These are phyloP conservation scores for Apiotrichum sp. DNA, from an alignment of 1,284 basidiomycete species.

Conservation along the genomic window DNA sequence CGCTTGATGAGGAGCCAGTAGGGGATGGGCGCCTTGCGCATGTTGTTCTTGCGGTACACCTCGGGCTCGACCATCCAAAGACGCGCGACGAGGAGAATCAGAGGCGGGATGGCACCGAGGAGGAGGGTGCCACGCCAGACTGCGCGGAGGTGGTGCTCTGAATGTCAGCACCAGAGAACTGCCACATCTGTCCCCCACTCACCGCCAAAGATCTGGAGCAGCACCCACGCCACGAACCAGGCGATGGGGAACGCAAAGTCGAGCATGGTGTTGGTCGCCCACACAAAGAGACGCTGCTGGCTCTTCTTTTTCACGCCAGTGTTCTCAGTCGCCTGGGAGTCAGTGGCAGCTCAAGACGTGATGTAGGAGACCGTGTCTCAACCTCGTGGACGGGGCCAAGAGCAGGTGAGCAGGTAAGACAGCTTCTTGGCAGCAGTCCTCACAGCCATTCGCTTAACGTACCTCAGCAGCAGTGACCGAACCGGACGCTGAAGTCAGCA, in stretches of 20 bases:
- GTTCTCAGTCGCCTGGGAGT: slow-evolving; percentile 61
- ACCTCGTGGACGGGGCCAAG: no score
- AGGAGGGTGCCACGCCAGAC: slow-evolving; percentile 86
- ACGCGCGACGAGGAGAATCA: slow-evolving; percentile 75
- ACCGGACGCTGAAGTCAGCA: slow-evolving; percentile 55
- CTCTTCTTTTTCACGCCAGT: slow-evolving; percentile 60
- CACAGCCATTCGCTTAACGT: not conserved
- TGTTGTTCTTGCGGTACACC: slow-evolving; percentile 50
- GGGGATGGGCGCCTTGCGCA: slow-evolving; percentile 57
- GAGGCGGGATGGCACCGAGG: slow-evolving; percentile 76
- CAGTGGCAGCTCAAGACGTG: not conserved
- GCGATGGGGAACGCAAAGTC: slow-evolving; percentile 80
- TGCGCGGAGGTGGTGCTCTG: slow-evolving; percentile 65
- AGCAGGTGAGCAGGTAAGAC: no score
- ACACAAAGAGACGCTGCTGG: slow-evolving; percentile 76
- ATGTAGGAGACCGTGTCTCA: no score
- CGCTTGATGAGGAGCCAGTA: slow-evolving; percentile 72
- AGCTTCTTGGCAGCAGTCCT: no score
- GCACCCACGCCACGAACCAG: slow-evolving; percentile 15
- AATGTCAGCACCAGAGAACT: no score
- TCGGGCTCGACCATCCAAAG: slow-evolving; percentile 69
- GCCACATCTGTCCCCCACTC: no score
- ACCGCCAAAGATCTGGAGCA: slow-evolving; percentile 25
- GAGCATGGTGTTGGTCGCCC: slow-evolving; percentile 67
- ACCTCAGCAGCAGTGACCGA: slow-evolving; percentile 83